Percentiles rank a stretch among this genome's conserved stretches.
phyloP scores from a whole-genome alignment of 2,329 filamentous ascomycete genomes.

The Beauveria australis region DNA sequence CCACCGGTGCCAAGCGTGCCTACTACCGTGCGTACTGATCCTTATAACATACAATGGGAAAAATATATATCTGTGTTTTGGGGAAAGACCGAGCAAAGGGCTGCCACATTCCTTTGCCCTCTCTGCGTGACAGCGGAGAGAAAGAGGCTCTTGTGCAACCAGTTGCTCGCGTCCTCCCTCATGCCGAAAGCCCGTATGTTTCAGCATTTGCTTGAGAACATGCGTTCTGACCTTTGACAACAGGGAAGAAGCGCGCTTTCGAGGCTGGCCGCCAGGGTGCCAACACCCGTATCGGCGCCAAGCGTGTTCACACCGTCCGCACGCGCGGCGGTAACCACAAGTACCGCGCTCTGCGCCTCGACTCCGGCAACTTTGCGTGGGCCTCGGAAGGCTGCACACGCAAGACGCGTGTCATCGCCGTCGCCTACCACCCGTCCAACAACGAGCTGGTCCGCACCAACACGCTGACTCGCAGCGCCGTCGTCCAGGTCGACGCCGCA shows the following conservation, averaged over 20 bases:
- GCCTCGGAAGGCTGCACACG: slow-evolving; percentile 94
- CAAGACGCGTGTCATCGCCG: slow-evolving; percentile 98
- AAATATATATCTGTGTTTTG: slow-evolving; percentile 10
- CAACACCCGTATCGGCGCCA: slow-evolving; percentile 97
- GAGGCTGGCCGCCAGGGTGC: slow-evolving; percentile 98
- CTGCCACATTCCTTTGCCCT: background rate
- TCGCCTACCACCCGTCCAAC: slow-evolving; percentile 99
- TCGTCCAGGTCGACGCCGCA: slow-evolving; percentile 97
- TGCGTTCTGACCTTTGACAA: slow-evolving; percentile 68
- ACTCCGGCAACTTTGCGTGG: slow-evolving; percentile 99
- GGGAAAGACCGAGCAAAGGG: background rate
- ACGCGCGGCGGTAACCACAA: slow-evolving; percentile 99
- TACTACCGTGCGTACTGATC: slow-evolving; percentile 65
- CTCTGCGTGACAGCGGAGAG: background rate
- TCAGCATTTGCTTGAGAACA: slow-evolving; percentile 31
- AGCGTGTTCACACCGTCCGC: slow-evolving; percentile 94
- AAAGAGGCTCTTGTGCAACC: background rate
- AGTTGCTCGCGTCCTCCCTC: background rate
- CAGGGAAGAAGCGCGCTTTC: slow-evolving; percentile 96
- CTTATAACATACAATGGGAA: slow-evolving; percentile 12
- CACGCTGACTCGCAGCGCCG: slow-evolving; percentile 97
- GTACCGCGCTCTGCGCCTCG: slow-evolving; percentile 97
- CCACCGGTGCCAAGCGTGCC: slow-evolving; percentile 95
- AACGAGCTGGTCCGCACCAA: slow-evolving; percentile 99
- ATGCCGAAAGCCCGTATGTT: slow-evolving; percentile 61